phyloP scores from a whole-genome alignment of 1,284 basidiomycete genomes.

The Moesziomyces sp. region DNA sequence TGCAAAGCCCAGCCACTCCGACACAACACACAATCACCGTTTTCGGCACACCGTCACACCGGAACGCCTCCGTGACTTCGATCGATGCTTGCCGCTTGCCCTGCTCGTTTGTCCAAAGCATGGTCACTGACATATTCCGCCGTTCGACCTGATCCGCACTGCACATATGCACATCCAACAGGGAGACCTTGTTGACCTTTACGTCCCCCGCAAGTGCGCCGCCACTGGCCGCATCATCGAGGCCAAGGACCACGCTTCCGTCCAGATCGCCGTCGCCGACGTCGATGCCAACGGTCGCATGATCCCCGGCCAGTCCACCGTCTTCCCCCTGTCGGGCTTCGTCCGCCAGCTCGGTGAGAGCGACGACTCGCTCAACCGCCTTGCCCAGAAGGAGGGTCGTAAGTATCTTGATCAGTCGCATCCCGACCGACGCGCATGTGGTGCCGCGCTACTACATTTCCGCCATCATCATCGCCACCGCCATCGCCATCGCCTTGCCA shows the following conservation, averaged over 20 bases:
- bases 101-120: background rate
- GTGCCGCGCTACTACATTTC: background rate
- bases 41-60: too few species aligned
- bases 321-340: conserved; percentile 92
- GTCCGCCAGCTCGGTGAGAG: conserved; percentile 96
- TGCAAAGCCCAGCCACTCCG: too few species aligned
- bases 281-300: conserved; percentile 93
- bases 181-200: conserved; percentile 99
- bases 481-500: background rate
- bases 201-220: conserved; percentile 96
- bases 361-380: conserved; percentile 95
- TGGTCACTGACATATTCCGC: conserved; percentile 14
- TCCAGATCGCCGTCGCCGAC: conserved; percentile 94
- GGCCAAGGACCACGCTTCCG: conserved; percentile 98
- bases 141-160: background rate
- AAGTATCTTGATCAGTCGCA: conserved; percentile 70
- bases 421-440: background rate
- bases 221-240: conserved; percentile 89
- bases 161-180: conserved; percentile 66
- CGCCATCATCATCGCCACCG: background rate
- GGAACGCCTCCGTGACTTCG: background rate
- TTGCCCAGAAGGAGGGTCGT: conserved; percentile 95
- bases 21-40: too few species aligned
- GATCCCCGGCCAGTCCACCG: conserved; percentile 81
- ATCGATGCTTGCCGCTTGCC: conserved; percentile 3